Percentiles rank a stretch among this genome's conserved stretches.
These are phyloP conservation scores for Paramecium tetraurelia DNA, from an alignment of 73 alveolate species.

Conservation along the genomic window DNA sequence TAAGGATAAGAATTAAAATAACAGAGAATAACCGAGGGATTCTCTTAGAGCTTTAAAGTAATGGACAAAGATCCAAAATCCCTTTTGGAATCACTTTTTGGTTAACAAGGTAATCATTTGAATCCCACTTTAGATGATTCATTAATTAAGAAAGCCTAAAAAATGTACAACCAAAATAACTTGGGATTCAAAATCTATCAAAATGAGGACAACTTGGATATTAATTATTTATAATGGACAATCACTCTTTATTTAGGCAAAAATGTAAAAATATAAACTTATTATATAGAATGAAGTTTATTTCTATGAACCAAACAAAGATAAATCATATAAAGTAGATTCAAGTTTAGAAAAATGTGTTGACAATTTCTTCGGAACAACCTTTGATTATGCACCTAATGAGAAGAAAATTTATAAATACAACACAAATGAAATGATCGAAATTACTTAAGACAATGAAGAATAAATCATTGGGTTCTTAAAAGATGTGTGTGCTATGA, in stretches of 20 bases:
- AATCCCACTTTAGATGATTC: not conserved
- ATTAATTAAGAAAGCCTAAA: not conserved
- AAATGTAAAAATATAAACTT: not conserved
- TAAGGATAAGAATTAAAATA: not conserved
- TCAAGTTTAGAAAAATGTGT: conserved; percentile 27
- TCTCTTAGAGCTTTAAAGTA: not conserved
- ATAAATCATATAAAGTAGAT: conserved; percentile 32
- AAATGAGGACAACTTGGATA: conserved; percentile 43
- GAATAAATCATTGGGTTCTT: conserved; percentile 5
- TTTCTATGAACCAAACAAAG: conserved; percentile 45
- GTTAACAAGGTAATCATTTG: not conserved
- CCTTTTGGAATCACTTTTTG: not conserved
- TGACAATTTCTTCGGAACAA: conserved; percentile 33
- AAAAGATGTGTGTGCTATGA: conserved; percentile 46
- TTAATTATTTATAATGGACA: conserved; percentile 13
- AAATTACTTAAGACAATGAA: conserved; percentile 9
- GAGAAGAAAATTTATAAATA: conserved; percentile 11
- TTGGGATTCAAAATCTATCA: not conserved
- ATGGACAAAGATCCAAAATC: not conserved
- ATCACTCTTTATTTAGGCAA: conserved; percentile 33
- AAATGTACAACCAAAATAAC: not conserved
- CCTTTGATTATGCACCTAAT: conserved; percentile 25
- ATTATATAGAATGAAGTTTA: conserved; percentile 30
- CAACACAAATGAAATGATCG: conserved; percentile 32
- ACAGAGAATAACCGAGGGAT: conserved; percentile 46